A percentile compares a stretch with the other conserved stretches of the same genome.
Evolutionary conservation across 2,329 filamentous ascomycete genomes (phyloP).

Genomic region (Xylaria sp.): DNA sequence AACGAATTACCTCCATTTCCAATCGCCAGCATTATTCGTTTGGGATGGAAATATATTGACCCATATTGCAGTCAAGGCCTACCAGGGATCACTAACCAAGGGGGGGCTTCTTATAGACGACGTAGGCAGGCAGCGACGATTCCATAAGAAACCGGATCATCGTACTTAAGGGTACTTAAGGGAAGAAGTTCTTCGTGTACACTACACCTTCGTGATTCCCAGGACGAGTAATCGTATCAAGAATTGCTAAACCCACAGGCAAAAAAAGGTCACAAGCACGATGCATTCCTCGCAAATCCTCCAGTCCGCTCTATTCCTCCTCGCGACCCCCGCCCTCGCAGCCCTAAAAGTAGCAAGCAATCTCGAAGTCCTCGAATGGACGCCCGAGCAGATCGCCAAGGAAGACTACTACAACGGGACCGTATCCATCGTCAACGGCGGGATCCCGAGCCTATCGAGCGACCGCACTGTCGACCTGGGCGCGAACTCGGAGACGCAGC

Average conservation of each 20-base stretch:
- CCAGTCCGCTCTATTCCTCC: not conserved
- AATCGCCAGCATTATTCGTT: conserved; percentile 3
- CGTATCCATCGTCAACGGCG: conserved; percentile 39
- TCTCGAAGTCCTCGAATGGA: conserved; percentile 34
- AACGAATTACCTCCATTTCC: not conserved
- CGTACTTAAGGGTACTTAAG: not conserved
- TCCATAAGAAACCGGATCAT: not conserved
- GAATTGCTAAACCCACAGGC: not conserved
- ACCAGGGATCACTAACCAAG: not conserved
- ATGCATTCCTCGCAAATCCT: conserved; percentile 3
- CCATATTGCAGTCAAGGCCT: not conserved
- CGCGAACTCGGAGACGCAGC: conserved; percentile 45
- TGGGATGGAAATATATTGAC: not conserved
- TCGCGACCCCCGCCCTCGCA: not conserved
- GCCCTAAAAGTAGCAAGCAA: conserved; percentile 31
- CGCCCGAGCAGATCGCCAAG: conserved; percentile 32
- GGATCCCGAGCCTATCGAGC: conserved; percentile 39
- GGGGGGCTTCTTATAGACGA: not conserved
- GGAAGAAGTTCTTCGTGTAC: not conserved
- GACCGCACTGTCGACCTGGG: conserved; percentile 40
- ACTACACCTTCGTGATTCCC: not conserved
- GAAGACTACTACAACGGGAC: conserved; percentile 32
- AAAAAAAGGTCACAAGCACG: not conserved
- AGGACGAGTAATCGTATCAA: not conserved
- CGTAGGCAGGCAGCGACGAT: not conserved